A percentile compares a stretch with the other conserved stretches of the same genome.
phyloP scores from a whole-genome alignment of 2,329 filamentous ascomycete genomes.

The Penicillium sp. region DNA sequence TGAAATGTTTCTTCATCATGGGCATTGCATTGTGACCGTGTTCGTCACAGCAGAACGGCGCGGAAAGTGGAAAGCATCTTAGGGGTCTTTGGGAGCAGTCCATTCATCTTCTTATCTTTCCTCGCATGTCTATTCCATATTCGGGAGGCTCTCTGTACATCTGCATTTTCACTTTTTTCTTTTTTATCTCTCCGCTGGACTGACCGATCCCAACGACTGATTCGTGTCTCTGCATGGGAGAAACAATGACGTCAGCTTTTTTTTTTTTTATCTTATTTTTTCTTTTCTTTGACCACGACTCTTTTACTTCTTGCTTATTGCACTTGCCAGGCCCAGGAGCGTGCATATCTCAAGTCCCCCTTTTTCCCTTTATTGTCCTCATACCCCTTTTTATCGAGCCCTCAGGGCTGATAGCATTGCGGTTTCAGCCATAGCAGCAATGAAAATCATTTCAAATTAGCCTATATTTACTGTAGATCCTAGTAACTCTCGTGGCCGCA shows the following conservation, averaged over 20 bases:
- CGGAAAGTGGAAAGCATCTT: slow-evolving; percentile 34
- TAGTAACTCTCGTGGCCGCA: too few species aligned
- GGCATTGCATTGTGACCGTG: slow-evolving; percentile 29
- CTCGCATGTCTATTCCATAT: slow-evolving; percentile 5
- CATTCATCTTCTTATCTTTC: slow-evolving; percentile 17
- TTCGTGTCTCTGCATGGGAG: slow-evolving; percentile 1
- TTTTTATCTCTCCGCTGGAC: slow-evolving; percentile 18
- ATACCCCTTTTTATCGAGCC: slow-evolving; percentile 11
- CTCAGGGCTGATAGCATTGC: slow-evolving; percentile 10
- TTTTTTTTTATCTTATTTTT: background rate
- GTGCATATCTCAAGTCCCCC: slow-evolving; percentile 23
- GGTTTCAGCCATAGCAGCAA: slow-evolving; percentile 10
- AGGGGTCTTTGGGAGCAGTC: slow-evolving; percentile 30
- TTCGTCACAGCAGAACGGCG: slow-evolving; percentile 32
- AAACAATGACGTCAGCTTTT: slow-evolving; percentile 1
- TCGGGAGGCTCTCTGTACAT: slow-evolving; percentile 14
- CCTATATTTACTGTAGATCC: background rate
- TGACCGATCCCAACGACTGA: slow-evolving; percentile 8
- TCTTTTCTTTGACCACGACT: slow-evolving; percentile 2
- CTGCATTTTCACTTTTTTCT: slow-evolving; percentile 16
- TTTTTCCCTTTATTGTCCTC: slow-evolving; percentile 9
- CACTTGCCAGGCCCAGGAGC: slow-evolving; percentile 21
- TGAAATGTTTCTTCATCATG: slow-evolving; percentile 35
- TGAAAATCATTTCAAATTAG: slow-evolving; percentile 7
- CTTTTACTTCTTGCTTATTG: slow-evolving; percentile 11